A percentile compares a stretch with the other conserved stretches of the same genome.
Evolutionary conservation across 805 yeast species (phyloP).

Genomic region (Ogataea corticis): DNA sequence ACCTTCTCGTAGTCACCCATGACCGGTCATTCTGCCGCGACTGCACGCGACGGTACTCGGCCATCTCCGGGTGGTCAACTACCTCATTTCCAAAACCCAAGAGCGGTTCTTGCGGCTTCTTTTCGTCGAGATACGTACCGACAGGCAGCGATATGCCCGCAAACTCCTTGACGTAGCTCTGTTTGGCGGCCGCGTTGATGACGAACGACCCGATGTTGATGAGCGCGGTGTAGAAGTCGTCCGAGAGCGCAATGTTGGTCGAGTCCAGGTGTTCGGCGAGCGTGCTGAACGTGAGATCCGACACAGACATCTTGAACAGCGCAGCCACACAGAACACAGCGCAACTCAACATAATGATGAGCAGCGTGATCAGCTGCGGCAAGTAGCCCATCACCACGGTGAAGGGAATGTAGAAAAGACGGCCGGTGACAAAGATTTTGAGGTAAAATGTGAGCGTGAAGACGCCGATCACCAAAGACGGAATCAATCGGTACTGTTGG

Average conservation of each 20-base stretch:
- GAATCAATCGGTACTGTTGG: conserved; percentile 58
- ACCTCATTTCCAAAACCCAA: conserved; percentile 31
- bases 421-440: conserved; percentile 41
- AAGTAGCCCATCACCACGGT: conserved; percentile 58
- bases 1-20: conserved; percentile 23
- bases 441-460: conserved; percentile 50
- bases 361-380: conserved; percentile 62
- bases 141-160: conserved; percentile 48
- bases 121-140: conserved; percentile 54
- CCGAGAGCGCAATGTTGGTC: conserved; percentile 44
- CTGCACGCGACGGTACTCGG: conserved; percentile 15
- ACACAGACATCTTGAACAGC: conserved; percentile 45
- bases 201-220: conserved; percentile 62
- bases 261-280: conserved; percentile 36
- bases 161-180: conserved; percentile 63
- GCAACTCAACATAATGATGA: conserved; percentile 52
- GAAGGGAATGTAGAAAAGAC: conserved; percentile 50
- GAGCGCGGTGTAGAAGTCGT: conserved; percentile 67
- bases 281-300: conserved; percentile 35
- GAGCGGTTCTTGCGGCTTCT: not conserved
- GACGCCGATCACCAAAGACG: conserved; percentile 61
- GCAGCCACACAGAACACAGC: conserved; percentile 59
- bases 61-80: conserved; percentile 30
- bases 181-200: conserved; percentile 64
- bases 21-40: conserved; percentile 8